A percentile compares a stretch with the other conserved stretches of the same genome.
phyloP scores from a whole-genome alignment of 495 filamentous ascomycete species.

The Extremus antarcticus region DNA sequence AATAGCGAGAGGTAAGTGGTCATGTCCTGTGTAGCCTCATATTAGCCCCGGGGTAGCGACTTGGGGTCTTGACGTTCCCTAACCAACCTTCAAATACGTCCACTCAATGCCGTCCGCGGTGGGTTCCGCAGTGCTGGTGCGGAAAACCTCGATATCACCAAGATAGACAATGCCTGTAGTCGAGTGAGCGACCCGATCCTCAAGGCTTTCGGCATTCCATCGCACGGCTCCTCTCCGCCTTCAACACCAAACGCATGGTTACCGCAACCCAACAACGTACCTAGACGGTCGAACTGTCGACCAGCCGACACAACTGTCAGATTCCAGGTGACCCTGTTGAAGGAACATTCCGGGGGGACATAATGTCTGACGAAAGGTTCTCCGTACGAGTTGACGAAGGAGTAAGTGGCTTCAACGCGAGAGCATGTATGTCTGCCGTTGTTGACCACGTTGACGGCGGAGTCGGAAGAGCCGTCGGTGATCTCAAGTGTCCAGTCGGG shows the following conservation, averaged over 20 bases:
- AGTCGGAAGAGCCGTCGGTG: slow-evolving; percentile 16
- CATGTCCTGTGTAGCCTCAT: slow-evolving; percentile 43
- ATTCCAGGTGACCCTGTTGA: slow-evolving; percentile 73
- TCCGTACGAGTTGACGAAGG: slow-evolving; percentile 69
- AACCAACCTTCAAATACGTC: slow-evolving; percentile 56
- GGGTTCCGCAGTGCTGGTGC: slow-evolving; percentile 82
- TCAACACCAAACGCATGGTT: too few species aligned
- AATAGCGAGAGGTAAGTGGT: slow-evolving; percentile 61
- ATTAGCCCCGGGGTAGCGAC: not conserved
- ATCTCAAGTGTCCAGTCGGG: slow-evolving; percentile 9
- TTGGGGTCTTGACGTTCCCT: not conserved
- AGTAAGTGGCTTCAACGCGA: slow-evolving; percentile 54
- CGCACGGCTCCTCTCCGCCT: too few species aligned
- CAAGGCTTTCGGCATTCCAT: too few species aligned
- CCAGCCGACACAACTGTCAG: slow-evolving; percentile 67
- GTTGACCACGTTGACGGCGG: slow-evolving; percentile 10
- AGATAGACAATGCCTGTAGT: slow-evolving; percentile 74
- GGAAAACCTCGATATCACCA: slow-evolving; percentile 69
- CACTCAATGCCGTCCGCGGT: slow-evolving; percentile 55
- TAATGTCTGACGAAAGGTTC: slow-evolving; percentile 70
- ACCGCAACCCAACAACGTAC: too few species aligned
- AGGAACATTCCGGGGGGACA: slow-evolving; percentile 56
- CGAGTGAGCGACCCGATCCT: too few species aligned
- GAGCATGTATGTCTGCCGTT: slow-evolving; percentile 15
- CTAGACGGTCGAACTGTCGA: slow-evolving; percentile 66